Conservation (phyloP, 2,329 filamentous ascomycete species). For the Aureobasidium sp. region DNA sequence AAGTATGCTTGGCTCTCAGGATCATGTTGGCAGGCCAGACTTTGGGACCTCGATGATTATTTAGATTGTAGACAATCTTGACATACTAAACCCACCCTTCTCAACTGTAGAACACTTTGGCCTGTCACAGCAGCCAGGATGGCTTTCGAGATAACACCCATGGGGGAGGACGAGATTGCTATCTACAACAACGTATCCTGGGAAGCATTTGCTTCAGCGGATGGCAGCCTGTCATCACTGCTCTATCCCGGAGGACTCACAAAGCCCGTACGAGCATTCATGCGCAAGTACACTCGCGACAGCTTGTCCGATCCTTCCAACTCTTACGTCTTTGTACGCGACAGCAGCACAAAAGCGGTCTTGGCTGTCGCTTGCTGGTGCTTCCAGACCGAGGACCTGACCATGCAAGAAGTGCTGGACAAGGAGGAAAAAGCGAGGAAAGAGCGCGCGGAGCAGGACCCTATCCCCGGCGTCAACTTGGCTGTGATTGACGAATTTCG, state of each 20-base stretch:
- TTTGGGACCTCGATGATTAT: neutral
- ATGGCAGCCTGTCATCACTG: conserved; percentile 13
- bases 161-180: conserved; percentile 11
- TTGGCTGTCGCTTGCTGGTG: conserved; percentile 15
- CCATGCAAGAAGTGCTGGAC: conserved; percentile 6
- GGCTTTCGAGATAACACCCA: conserved; percentile 7
- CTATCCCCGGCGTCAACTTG: conserved; percentile 13
- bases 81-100: neutral
- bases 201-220: conserved; percentile 10
- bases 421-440: conserved; percentile 10
- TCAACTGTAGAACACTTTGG: neutral
- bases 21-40: no score
- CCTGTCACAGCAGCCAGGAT: neutral
- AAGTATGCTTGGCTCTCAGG: neutral
- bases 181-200: conserved; percentile 13
- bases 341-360: conserved; percentile 10
- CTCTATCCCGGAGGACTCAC: conserved; percentile 14
- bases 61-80: neutral
- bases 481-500: conserved; percentile 13
- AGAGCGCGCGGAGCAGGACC: conserved; percentile 2
- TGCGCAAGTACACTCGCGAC: neutral
- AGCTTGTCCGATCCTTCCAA: neutral
- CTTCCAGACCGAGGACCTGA: neutral
- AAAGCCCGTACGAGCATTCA: conserved; percentile 3
- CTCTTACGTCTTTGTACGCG: conserved; percentile 12